phyloP scores from a whole-genome alignment of 1,139 yeast genomes.

The Meyerozyma smithsonii region DNA sequence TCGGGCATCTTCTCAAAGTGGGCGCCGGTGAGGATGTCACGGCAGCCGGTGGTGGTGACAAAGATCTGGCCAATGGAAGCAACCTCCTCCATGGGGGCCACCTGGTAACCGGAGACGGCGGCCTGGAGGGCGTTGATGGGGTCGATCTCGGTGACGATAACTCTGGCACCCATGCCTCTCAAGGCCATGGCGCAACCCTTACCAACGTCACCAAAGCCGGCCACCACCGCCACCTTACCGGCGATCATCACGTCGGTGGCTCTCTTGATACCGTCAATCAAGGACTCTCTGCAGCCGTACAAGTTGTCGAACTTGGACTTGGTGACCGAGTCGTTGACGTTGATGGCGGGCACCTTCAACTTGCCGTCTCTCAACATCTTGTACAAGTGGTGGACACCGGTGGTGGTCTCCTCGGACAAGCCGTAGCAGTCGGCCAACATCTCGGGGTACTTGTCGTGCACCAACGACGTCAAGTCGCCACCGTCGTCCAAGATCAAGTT shows the following conservation, averaged over 20 bases:
- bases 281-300: conserved; percentile 99
- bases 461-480: conserved; percentile 97
- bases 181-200: conserved; percentile 99
- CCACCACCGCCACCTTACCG: conserved; percentile 98
- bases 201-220: conserved; percentile 99
- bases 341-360: conserved; percentile 98
- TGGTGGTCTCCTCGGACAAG: conserved; percentile 98
- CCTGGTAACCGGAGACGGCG: conserved; percentile 99
- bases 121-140: conserved; percentile 99
- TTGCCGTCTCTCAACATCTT: conserved; percentile 86
- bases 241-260: conserved; percentile 99
- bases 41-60: conserved; percentile 99
- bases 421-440: conserved; percentile 95
- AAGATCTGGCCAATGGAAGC: conserved; percentile 93
- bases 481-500: conserved; percentile 99
- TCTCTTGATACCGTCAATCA: conserved; percentile 98
- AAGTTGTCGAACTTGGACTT: conserved; percentile 99
- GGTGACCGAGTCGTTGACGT: conserved; percentile 98
- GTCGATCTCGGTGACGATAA: conserved; percentile 94
- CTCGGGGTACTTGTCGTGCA: conserved; percentile 98
- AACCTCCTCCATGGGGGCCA: conserved; percentile 93
- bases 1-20: conserved; percentile 95
- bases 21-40: conserved; percentile 90
- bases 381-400: conserved; percentile 99
- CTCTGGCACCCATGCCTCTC: conserved; percentile 99